Evolutionary conservation across 306 rosid genomes (phyloP).

Genomic region (Vicia faba): DNA sequence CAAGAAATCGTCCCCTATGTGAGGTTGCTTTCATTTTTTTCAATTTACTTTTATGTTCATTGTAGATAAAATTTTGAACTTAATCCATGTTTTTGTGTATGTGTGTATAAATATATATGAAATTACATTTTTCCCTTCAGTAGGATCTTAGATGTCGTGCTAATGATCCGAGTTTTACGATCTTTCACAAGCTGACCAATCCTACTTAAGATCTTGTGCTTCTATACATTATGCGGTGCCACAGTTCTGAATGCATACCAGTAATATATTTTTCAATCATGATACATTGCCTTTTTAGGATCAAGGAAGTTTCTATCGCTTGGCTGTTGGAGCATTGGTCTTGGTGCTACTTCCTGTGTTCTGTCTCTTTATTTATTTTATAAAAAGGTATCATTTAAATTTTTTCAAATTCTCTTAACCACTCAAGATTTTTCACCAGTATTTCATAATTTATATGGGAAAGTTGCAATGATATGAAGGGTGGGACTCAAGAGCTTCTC

Average conservation of each 20-base stretch:
- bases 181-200: too few relatives aligned
- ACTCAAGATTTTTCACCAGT: constrained; percentile 10
- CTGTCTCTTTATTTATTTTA: constrained; percentile 74
- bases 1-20: too few relatives aligned
- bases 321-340: constrained; percentile 73
- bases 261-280: constrained; percentile 18
- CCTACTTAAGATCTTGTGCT: too few relatives aligned
- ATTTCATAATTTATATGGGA: constrained; percentile 28
- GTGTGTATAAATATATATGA: too few relatives aligned
- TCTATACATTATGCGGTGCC: constrained; percentile 4
- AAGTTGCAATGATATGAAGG: constrained; percentile 66
- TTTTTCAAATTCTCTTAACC: constrained; percentile 13
- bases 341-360: constrained; percentile 91
- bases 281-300: constrained; percentile 51
- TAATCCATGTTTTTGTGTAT: constrained; percentile 59
- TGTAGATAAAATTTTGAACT: constrained; percentile 17
- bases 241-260: constrained; percentile 15
- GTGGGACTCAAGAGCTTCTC: constrained; percentile 68
- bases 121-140: too few relatives aligned
- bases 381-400: constrained; percentile 63
- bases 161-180: too few relatives aligned
- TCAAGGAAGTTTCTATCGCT: constrained; percentile 61
- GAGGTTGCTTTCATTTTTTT: too few relatives aligned
- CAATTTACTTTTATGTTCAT: constrained; percentile 36
- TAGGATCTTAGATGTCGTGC: too few relatives aligned